Base-by-base conservation (phyloP, 805 yeast genomes). In the Metschnikowia vanudenii region DNA sequence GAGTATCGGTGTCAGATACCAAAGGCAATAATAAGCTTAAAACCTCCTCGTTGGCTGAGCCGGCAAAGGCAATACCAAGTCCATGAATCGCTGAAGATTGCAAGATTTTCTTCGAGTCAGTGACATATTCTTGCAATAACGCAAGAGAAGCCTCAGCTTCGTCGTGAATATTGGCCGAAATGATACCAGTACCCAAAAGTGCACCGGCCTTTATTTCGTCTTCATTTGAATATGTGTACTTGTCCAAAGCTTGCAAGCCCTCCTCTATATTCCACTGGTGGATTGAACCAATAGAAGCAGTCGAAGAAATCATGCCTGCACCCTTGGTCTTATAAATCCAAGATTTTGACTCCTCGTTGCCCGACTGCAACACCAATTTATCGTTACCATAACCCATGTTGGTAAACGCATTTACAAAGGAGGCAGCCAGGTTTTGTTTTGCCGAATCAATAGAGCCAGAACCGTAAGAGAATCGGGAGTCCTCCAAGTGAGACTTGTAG, bases 191-290 rank as follows among this genome's bases (percentile, higher is more conserved):
- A 65, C 98, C 99, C 55, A 94, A 76, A 48, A 94, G 75, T 4
- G 99, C 96, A 68, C 99, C 99, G 6, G 98, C 97, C 69, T 89
- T 89, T 55, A 91, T 81, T 60, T 88, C 92, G 48, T 82, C 84
- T 58, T 90, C 96, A 14, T 83, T 78, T 3, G 96, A 84, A 61
- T 91, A 91, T 47, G 92, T 73, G 65, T 85, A 91, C 65, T 86
- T 88, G 68, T 94, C 98, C 58, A 94, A 76, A 47, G 80, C 81
- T 68, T 92, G 97, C 54, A 94, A 78, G 53, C 97, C 98, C 56
- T 87, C 92, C 58, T 82, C 80, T 46, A 80, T 76, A 67, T 92
- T 87, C 99, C 99, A 94, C 62, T 88, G 89, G 63, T 84, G 83
- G 52, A 94, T 78, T 5, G 95, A 76, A 46, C 98, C 99, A 45